Conservation (phyloP, 768 basidiomycete genomes). For the Jaapia argillacea region DNA sequence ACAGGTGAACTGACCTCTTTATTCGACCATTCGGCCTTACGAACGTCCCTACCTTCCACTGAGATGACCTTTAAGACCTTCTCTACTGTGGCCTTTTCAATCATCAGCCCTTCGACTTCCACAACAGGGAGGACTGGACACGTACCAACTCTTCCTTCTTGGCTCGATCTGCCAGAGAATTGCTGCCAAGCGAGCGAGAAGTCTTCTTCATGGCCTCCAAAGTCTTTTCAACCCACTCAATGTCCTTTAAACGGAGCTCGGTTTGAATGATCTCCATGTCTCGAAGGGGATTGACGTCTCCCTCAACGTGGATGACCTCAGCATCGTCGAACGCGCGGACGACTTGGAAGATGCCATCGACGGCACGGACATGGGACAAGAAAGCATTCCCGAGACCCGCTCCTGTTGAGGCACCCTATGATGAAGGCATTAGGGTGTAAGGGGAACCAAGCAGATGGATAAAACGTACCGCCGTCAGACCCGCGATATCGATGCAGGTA, state of each 20-base stretch:
- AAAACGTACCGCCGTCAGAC: constrained; percentile 75
- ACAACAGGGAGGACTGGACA: constrained; percentile 7
- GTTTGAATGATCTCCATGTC: constrained; percentile 98
- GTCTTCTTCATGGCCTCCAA: constrained; percentile 70
- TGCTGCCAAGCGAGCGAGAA: constrained; percentile 62
- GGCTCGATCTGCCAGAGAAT: constrained; percentile 84
- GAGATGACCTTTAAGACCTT: constrained; percentile 74
- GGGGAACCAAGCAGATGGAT: not conserved
- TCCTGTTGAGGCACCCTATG: constrained; percentile 89
- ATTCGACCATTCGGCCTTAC: constrained; percentile 90
- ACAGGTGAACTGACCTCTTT: constrained; percentile 69
- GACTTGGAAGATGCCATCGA: constrained; percentile 98
- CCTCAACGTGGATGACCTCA: constrained; percentile 99
- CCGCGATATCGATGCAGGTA: constrained; percentile 98
- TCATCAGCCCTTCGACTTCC: constrained; percentile 9
- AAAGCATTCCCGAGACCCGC: constrained; percentile 97
- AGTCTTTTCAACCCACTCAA: constrained; percentile 95
- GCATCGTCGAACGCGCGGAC: constrained; percentile 97
- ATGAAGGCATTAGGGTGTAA: constrained; percentile 6
- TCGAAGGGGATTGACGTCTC: constrained; percentile 89
- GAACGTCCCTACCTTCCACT: constrained; percentile 79
- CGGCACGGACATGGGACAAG: constrained; percentile 93
- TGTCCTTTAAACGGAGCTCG: constrained; percentile 92
- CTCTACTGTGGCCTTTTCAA: constrained; percentile 64
- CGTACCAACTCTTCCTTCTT: constrained; percentile 92